Evolutionary conservation across 1,284 basidiomycete species (phyloP), one percentile per base, ranked within the genome.

Genomic region (Pholiota adiposa): DNA sequence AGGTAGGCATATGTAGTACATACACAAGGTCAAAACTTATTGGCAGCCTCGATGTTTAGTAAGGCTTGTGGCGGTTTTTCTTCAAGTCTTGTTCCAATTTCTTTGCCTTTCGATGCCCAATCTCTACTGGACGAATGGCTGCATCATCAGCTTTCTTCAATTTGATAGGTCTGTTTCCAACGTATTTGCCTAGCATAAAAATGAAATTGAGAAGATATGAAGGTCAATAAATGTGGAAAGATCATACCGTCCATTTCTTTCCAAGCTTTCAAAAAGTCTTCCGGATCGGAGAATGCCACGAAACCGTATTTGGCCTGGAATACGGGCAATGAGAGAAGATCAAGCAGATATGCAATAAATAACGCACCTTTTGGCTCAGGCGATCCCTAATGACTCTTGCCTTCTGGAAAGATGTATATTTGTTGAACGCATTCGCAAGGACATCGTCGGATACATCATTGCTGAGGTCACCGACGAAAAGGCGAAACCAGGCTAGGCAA

Each of bases 241-340:
- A 19, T 54, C 90, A 56, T 69, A 92, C 96, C 97, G 75, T 99
- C 94, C 95, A 98, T 98, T 75, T 99, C 95, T 73, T 99, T 99
- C 97, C 97, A 99, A 6, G 97, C 97, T 68, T 88, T 95, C 60
- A 99, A 75, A 73, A 98, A 99, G 74, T 99, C 97, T 77, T 99
- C 97, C 0, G 97, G 97, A 70, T 99, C 97, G 58, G 94, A 94
- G 75, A 99, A 99, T 0, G 95, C 93, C 34, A 99, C 95, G 71
- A 99, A 99, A 0, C 95, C 97, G 71, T 92, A 99, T 74, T 95
- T 97, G 0, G 96, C 94, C 93, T 99, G 69, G 25, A 61, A 51
- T 52, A 33, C 48, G 27, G 16, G 34, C 38, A 50, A 59, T 59
- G 54, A 46, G 21, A 5, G 2, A 36, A 31, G 36, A 31, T 31